Percentiles rank a stretch among this genome's conserved stretches.
These are phyloP conservation scores for Tolypocladium tropicale DNA, from an alignment of 2,329 filamentous ascomycete genomes.

Conservation along the genomic window DNA sequence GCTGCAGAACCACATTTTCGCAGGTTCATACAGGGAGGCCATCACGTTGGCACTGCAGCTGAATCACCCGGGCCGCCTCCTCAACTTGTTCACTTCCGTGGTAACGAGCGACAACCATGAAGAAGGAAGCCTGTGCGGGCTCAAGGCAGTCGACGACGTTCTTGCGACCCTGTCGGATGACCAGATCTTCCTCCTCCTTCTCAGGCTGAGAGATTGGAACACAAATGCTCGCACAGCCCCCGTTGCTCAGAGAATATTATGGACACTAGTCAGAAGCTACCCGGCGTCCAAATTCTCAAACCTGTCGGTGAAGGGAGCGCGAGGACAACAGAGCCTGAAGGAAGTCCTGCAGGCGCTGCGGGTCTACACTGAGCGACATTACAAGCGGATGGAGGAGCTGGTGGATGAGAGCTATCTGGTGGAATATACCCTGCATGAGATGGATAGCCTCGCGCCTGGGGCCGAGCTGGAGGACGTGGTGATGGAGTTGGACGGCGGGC, in stretches of 20 bases:
- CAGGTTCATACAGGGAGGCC: slow-evolving; percentile 82
- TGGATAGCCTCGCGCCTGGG: slow-evolving; percentile 61
- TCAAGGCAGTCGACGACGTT: slow-evolving; percentile 70
- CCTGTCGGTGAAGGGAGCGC: slow-evolving; percentile 49
- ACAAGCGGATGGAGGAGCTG: slow-evolving; percentile 78
- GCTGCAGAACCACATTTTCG: slow-evolving; percentile 83
- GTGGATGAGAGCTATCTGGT: slow-evolving; percentile 91
- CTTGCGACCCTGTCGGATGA: slow-evolving; percentile 69
- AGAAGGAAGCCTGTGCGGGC: slow-evolving; percentile 51
- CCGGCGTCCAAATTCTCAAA: slow-evolving; percentile 67
- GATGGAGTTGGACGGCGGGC: slow-evolving; percentile 26
- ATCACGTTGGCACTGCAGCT: slow-evolving; percentile 87
- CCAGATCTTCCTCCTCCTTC: slow-evolving; percentile 73
- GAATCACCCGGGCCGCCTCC: slow-evolving; percentile 82
- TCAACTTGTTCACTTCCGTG: slow-evolving; percentile 74
- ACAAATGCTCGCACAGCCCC: slow-evolving; percentile 82
- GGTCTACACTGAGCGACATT: slow-evolving; percentile 89
- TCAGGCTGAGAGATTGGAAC: slow-evolving; percentile 90
- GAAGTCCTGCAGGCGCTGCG: slow-evolving; percentile 81
- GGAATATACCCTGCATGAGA: slow-evolving; percentile 86
- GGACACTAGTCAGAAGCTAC: slow-evolving; percentile 70
- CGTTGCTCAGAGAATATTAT: slow-evolving; percentile 77
- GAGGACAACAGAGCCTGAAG: slow-evolving; percentile 57
- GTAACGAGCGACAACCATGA: slow-evolving; percentile 54
- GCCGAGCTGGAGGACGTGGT: slow-evolving; percentile 20